Evolutionary conservation across 768 basidiomycete species (phyloP), one percentile per base, ranked within the genome.

Genomic region (Imleria badia): DNA sequence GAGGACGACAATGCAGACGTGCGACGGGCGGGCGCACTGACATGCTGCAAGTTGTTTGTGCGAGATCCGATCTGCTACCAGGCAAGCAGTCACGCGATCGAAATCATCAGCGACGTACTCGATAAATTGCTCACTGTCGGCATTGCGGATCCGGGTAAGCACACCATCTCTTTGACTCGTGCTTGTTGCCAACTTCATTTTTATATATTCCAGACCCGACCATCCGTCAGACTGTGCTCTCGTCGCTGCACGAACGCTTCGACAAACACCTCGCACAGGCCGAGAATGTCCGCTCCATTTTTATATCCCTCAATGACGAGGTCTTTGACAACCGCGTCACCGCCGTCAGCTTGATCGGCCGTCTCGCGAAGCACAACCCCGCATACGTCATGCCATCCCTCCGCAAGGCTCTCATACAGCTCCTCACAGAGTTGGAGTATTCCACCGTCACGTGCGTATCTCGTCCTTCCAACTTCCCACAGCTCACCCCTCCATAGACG

Each of bases 311-410:
- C 44, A 98, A 98, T 65, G 97, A 99, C 64, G 97, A 98, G 67
- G 87, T 89, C 8, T 98, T 95, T 71, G 88, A 89, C 45, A 97
- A 97, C 67, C 85, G 97, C 20, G 84, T 93, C 26, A 85, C 87
- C n/a, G 95, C 95, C 3, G 91, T 98, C 48, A 74, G 75, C 20
- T 80, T 98, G 58, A 98, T 99, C 55, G 97, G 97, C 1, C 86
- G 97, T 26, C 81, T 99, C 23, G 92, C 95, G 4, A 84, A 86
- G 61, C 91, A 96, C 72, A 99, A 99, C 65, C 97, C 97, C 0
- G 97, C 97, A 15, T 97, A 98, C 75, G 94, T 99, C 19, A 98
- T 99, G 89, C 96, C 97, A 10, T 94, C 93, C 5, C 77, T 99
- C 22, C 83, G 97, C 44, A 98, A 98, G 72, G 87, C 94, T 2